phyloP scores from a whole-genome alignment of 805 yeast genomes.

The Teunomyces tritomae region DNA sequence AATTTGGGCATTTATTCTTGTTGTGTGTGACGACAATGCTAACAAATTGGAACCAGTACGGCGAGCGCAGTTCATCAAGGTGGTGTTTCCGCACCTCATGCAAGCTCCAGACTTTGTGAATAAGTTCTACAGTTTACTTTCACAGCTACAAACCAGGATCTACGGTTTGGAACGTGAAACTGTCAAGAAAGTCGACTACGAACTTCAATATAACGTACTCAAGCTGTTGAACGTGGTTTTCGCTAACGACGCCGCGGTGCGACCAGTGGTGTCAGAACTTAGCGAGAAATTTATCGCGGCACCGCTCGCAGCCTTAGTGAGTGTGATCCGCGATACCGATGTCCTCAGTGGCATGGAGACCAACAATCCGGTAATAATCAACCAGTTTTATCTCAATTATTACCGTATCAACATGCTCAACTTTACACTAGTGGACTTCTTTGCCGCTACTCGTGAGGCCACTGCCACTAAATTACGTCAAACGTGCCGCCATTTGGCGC shows the following conservation, averaged over 20 bases:
- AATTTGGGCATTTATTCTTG: slow-evolving; percentile 10
- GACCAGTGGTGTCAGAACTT: background rate
- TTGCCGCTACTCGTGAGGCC: slow-evolving; percentile 2
- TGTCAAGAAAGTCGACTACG: slow-evolving; percentile 13
- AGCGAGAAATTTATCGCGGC: background rate
- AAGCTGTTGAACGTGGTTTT: slow-evolving; percentile 11
- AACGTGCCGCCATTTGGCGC: slow-evolving; percentile 7
- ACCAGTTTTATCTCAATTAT: slow-evolving; percentile 14
- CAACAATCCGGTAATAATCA: background rate
- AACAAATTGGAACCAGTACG: slow-evolving; percentile 14
- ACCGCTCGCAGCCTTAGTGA: background rate
- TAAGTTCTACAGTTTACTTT: background rate
- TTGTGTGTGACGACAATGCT: slow-evolving; percentile 29
- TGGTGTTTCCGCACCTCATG: slow-evolving; percentile 13
- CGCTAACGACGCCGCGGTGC: background rate
- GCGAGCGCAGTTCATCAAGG: slow-evolving; percentile 14
- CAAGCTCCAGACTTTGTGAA: background rate
- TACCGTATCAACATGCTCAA: slow-evolving; percentile 17
- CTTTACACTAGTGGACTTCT: slow-evolving; percentile 1
- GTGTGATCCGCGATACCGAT: slow-evolving; percentile 4
- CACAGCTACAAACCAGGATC: slow-evolving; percentile 5
- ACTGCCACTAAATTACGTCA: slow-evolving; percentile 7
- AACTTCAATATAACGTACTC: slow-evolving; percentile 20
- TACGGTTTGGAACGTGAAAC: slow-evolving; percentile 6
- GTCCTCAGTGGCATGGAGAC: slow-evolving; percentile 1